Evolutionary conservation across 179 eudicot species (phyloP).

Genomic region (Monotropa hypopitys): DNA sequence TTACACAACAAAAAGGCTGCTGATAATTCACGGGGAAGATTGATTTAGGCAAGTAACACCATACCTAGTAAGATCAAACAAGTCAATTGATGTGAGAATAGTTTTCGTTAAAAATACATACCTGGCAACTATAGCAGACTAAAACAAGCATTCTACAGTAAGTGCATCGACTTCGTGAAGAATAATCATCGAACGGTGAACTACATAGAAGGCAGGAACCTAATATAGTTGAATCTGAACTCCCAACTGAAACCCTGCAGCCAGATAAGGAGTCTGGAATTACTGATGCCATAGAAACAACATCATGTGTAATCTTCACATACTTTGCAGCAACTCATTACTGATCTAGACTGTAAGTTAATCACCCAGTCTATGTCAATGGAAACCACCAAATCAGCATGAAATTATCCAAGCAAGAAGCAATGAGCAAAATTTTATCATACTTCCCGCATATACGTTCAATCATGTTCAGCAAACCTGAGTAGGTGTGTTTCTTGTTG

Average conservation of each 20-base stretch:
- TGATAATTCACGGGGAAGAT: neutral
- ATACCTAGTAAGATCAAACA: neutral
- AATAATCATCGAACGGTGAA: constrained; percentile 67
- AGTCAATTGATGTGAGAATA: too few relatives aligned
- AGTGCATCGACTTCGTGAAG: constrained; percentile 70
- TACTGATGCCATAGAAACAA: neutral
- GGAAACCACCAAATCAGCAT: neutral
- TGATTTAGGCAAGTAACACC: too few relatives aligned
- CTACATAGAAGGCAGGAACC: constrained; percentile 73
- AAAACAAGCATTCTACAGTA: constrained; percentile 95
- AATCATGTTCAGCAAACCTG: neutral
- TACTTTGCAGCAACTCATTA: neutral
- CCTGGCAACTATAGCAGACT: constrained; percentile 70
- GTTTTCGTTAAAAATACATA: constrained; percentile 8
- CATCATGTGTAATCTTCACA: neutral
- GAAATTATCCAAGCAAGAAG: neutral
- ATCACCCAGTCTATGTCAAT: neutral
- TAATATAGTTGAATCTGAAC: constrained; percentile 36
- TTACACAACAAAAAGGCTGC: neutral
- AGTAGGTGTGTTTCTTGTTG: neutral
- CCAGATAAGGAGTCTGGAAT: neutral
- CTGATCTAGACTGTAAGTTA: neutral
- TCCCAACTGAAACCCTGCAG: constrained; percentile 83
- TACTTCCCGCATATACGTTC: neutral
- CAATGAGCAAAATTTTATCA: too few relatives aligned